These are phyloP conservation scores for Bauhinia variegata DNA, from an alignment of 306 rosid species.

Conservation along the genomic window DNA sequence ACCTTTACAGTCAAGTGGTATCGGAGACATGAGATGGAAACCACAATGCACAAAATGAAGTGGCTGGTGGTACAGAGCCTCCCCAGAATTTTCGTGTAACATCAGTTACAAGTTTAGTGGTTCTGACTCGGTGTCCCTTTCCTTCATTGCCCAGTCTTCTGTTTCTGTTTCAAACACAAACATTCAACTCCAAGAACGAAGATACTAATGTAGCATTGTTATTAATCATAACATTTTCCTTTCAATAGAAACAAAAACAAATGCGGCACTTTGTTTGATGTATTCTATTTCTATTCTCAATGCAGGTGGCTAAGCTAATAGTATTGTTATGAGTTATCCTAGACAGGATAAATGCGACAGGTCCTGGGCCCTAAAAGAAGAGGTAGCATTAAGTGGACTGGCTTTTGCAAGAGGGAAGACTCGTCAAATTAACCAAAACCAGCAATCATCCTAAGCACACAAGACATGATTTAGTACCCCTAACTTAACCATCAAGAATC, in stretches of 20 bases:
- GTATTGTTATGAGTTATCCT: not conserved
- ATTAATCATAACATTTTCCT: conserved; percentile 1
- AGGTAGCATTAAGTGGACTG: not conserved
- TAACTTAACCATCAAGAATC: conserved; percentile 10
- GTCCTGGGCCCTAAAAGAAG: conserved; percentile 15
- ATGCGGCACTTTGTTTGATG: not conserved
- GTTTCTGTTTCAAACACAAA: conserved; percentile 63
- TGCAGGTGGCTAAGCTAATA: conserved; percentile 8
- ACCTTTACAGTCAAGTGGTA: conserved; percentile 47
- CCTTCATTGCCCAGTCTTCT: conserved; percentile 73
- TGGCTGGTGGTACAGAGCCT: conserved; percentile 35
- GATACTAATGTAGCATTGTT: not conserved
- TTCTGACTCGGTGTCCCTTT: conserved; percentile 77
- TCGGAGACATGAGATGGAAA: conserved; percentile 37
- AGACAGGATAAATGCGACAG: not conserved
- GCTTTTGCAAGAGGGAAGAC: not conserved
- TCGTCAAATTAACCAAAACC: not conserved
- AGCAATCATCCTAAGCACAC: conserved; percentile 2
- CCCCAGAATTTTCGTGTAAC: conserved; percentile 37
- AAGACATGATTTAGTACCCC: conserved; percentile 17
- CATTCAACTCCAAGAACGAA: conserved; percentile 32
- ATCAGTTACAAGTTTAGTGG: conserved; percentile 70
- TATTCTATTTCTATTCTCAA: not conserved
- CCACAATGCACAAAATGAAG: conserved; percentile 42
- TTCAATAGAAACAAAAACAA: no score